Evolutionary conservation across 305 asterid species (phyloP), one percentile per base, ranked within the genome.

Genomic region (Salvia sclarea): DNA sequence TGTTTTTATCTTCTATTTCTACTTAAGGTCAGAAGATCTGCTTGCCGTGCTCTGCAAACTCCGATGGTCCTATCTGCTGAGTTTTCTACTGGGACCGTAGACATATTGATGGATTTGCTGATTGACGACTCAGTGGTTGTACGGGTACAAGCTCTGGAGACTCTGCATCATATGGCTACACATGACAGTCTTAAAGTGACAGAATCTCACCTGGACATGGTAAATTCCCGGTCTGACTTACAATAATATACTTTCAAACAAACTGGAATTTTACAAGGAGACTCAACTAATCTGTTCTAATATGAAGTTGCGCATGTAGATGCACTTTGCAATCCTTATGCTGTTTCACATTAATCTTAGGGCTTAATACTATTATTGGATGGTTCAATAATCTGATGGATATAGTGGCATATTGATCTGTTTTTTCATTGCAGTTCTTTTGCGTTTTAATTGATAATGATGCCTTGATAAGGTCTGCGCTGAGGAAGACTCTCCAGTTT

Each of bases 11-110:
- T 38, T 69, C 40, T 76, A 66, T 75, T 48, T 61, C 75, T 70
- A 40, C 68, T 85, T 70, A 84, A 94, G 99, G 99, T 94, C 64
- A 86, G 97, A 82, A 85, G 82, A 84, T 80, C 95, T 60, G 96
- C 99, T 56, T 94, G 99, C 74, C 73, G 58, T 81, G 90, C 97
- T 80, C 75, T 94, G 85, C 85, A 83, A 78, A 82, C 61, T 76
- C 84, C 80, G 75, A 61, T 81, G 6, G 73, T 65, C 64, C 76
- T 74, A 66, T 87, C 90, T 74, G 77, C 89, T 66, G 75, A 84
- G 61, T 91, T 94, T 94, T 71, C 96, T 59, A 64, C 64, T 59
- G 84, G 75, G 70, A 84, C 83, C 72, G 78, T 85, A 60, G 71
- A 75, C 66, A 72, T 83, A 25, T 64, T 91, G 85, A 83, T 91